These are phyloP conservation scores for Castanopsis chinensis DNA, from an alignment of 306 rosid genomes.

Conservation along the genomic window DNA sequence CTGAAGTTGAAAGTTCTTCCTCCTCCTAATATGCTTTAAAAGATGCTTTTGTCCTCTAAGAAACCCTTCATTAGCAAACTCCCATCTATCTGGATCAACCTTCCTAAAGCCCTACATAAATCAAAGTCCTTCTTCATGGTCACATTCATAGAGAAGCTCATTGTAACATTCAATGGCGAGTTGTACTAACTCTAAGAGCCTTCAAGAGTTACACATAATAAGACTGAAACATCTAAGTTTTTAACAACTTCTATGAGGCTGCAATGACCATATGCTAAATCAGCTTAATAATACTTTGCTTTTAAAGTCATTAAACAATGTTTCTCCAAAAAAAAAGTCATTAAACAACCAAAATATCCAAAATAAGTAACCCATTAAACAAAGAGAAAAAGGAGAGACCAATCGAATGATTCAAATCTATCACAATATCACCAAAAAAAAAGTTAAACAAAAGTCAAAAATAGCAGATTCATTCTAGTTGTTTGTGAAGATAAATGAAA, in stretches of 20 bases:
- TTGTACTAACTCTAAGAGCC: background rate
- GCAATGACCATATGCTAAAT: background rate
- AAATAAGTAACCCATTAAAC: conserved; percentile 15
- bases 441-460: background rate
- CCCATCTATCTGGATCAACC: conserved; percentile 85
- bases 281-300: background rate
- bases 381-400: conserved; percentile 10
- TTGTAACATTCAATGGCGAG: background rate
- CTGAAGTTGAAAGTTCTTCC: conserved; percentile 45
- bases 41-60: conserved; percentile 74
- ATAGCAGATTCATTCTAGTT: conserved; percentile 1
- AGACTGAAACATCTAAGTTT: background rate
- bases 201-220: background rate
- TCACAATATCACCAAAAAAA: background rate
- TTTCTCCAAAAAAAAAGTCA: too few species aligned
- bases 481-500: conserved; percentile 23
- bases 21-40: conserved; percentile 69
- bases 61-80: conserved; percentile 82
- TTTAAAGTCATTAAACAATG: conserved; percentile 26
- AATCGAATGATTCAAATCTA: conserved; percentile 19
- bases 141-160: conserved; percentile 7
- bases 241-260: background rate
- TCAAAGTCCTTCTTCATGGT: conserved; percentile 27
- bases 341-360: conserved; percentile 19
- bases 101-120: conserved; percentile 71